Percentiles rank a stretch among this genome's conserved stretches.
phyloP scores from a whole-genome alignment of 371 early-diverging fungal species.

The Mucor piriformis region DNA sequence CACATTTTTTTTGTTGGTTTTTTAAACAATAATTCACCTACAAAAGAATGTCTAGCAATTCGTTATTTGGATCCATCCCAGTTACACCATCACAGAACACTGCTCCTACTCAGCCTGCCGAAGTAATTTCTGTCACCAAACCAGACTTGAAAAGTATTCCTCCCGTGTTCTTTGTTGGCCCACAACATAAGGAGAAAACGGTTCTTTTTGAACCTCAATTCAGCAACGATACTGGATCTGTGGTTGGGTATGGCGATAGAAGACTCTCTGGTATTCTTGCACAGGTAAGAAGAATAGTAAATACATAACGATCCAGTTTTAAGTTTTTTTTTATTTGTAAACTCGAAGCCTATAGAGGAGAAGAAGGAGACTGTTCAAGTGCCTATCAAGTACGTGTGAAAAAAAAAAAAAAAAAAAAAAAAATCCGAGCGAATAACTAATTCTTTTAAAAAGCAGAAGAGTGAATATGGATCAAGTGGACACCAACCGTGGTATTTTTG shows the following conservation, averaged over 20 bases:
- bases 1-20: too few species aligned
- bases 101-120: too few species aligned
- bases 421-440: background rate
- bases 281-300: slow-evolving; percentile 16
- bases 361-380: background rate
- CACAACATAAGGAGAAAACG: slow-evolving; percentile 1
- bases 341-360: background rate
- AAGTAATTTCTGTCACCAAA: too few species aligned
- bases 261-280: slow-evolving; percentile 23
- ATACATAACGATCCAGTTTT: background rate
- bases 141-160: slow-evolving; percentile 4
- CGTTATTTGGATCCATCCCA: background rate
- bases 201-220: background rate
- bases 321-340: background rate
- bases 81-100: too few species aligned
- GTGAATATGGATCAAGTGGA: background rate
- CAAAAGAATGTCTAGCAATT: background rate
- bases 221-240: background rate
- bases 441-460: background rate
- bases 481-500: background rate
- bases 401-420: background rate
- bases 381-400: background rate
- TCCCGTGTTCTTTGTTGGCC: slow-evolving; percentile 19
- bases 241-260: slow-evolving; percentile 22
- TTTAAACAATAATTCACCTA: too few species aligned